Percentiles rank a stretch among this genome's conserved stretches.
These are phyloP conservation scores for Lichtheimia hyalospora DNA, from an alignment of 371 early-diverging fungal species.

Conservation along the genomic window DNA sequence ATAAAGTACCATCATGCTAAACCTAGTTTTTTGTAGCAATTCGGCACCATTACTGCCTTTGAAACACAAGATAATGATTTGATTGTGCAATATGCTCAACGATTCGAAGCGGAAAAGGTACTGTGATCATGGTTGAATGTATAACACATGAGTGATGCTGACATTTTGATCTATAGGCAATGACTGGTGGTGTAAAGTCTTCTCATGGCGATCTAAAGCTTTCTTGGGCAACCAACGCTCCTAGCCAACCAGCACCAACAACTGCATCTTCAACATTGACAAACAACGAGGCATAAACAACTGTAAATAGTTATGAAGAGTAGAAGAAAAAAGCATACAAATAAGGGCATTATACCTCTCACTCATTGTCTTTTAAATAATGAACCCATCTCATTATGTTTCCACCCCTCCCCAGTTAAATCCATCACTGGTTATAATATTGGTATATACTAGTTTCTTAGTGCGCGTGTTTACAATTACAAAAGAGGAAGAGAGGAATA, in stretches of 20 bases:
- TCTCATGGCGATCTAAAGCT: constrained; percentile 11
- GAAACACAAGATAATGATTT: constrained; percentile 28
- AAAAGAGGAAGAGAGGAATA: background rate
- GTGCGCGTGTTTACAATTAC: background rate
- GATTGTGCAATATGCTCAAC: constrained; percentile 32
- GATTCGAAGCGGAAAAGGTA: constrained; percentile 49
- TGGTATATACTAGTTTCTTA: no score
- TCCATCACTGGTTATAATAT: no score
- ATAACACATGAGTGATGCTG: background rate
- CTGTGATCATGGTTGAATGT: background rate
- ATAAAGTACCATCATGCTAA: no score
- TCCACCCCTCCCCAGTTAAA: no score
- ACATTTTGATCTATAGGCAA: constrained; percentile 12
- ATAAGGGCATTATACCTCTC: background rate
- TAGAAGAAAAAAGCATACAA: background rate
- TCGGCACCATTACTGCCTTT: constrained; percentile 46
- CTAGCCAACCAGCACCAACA: background rate
- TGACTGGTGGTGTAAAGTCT: constrained; percentile 14
- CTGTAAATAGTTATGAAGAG: background rate
- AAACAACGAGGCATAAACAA: background rate
- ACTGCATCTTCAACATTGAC: background rate
- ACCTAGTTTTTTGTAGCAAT: constrained; percentile 37
- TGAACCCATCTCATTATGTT: no score
- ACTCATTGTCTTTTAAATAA: background rate
- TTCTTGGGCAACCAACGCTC: constrained; percentile 12